These are phyloP conservation scores for Ceriops decandra DNA, from an alignment of 345 rosid species.

Conservation along the genomic window DNA sequence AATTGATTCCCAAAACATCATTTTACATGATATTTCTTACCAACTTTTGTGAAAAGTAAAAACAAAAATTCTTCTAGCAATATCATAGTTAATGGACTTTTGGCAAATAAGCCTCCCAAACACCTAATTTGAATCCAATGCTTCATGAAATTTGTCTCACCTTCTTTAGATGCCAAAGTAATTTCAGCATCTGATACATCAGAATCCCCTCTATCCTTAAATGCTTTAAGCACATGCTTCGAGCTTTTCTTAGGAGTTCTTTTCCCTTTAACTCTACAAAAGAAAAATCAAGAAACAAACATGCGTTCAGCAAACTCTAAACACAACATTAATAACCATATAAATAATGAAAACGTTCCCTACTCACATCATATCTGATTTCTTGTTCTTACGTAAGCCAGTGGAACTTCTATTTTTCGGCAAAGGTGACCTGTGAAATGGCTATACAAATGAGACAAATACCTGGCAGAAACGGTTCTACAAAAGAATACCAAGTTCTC, in stretches of 20 bases:
- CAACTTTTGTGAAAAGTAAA: neutral
- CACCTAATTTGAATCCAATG: neutral
- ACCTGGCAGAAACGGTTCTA: neutral
- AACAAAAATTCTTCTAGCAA: neutral
- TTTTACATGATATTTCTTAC: neutral
- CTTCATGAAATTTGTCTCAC: constrained; percentile 37
- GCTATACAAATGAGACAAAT: constrained; percentile 6
- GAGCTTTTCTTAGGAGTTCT: constrained; percentile 77
- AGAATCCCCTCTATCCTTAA: constrained; percentile 41
- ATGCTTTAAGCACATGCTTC: constrained; percentile 35
- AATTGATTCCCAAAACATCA: neutral
- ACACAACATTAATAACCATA: constrained; percentile 4
- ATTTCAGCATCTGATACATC: constrained; percentile 42
- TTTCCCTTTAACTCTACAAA: constrained; percentile 60
- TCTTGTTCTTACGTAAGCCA: constrained; percentile 38
- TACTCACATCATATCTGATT: constrained; percentile 53
- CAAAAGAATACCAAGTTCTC: constrained; percentile 8
- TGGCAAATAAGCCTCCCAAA: neutral
- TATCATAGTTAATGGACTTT: neutral
- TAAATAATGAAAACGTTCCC: constrained; percentile 1
- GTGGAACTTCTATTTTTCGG: constrained; percentile 40
- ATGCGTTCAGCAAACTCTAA: constrained; percentile 5
- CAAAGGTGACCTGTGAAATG: constrained; percentile 50
- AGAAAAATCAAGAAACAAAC: constrained; percentile 15
- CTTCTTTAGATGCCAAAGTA: constrained; percentile 21